Evolutionary conservation across 257 asterid genomes (phyloP).

Genomic region (Gentiana macrophylla): DNA sequence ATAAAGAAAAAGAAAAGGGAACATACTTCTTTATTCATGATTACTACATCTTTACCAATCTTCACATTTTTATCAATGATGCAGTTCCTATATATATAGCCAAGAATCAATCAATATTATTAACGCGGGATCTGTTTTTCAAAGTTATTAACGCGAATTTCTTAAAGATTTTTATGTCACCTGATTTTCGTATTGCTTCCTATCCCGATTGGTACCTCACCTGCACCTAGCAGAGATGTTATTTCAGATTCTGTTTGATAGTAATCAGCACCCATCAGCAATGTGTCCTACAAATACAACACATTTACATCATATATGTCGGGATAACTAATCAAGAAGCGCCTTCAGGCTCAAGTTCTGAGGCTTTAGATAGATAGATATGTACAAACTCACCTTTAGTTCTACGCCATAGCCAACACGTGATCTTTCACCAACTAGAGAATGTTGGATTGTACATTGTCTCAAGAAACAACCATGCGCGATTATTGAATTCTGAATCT

Average conservation of each 20-base stretch:
- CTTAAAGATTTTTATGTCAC: conserved; percentile 20
- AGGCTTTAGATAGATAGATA: neutral
- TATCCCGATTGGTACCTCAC: conserved; percentile 78
- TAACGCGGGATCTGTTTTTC: neutral
- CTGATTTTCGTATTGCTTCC: conserved; percentile 83
- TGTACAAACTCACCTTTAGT: conserved; percentile 40
- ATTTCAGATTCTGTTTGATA: conserved; percentile 94
- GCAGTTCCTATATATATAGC: conserved; percentile 44
- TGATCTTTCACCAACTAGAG: conserved; percentile 91
- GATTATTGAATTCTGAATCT: conserved; percentile 89
- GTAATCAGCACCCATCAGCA: conserved; percentile 87
- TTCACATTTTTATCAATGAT: conserved; percentile 90
- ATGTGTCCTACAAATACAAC: conserved; percentile 43
- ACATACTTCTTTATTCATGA: conserved; percentile 83
- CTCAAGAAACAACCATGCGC: conserved; percentile 95
- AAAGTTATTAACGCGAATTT: neutral
- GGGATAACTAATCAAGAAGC: no score
- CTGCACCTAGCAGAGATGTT: conserved; percentile 72
- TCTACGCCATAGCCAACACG: conserved; percentile 86
- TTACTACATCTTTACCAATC: conserved; percentile 73
- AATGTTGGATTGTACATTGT: conserved; percentile 69
- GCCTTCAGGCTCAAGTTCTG: neutral
- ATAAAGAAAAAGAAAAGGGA: neutral
- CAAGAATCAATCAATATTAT: neutral
- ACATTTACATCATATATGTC: neutral